Evolutionary conservation across 2,329 filamentous ascomycete species (phyloP).

Genomic region (Cladosporium phlei): DNA sequence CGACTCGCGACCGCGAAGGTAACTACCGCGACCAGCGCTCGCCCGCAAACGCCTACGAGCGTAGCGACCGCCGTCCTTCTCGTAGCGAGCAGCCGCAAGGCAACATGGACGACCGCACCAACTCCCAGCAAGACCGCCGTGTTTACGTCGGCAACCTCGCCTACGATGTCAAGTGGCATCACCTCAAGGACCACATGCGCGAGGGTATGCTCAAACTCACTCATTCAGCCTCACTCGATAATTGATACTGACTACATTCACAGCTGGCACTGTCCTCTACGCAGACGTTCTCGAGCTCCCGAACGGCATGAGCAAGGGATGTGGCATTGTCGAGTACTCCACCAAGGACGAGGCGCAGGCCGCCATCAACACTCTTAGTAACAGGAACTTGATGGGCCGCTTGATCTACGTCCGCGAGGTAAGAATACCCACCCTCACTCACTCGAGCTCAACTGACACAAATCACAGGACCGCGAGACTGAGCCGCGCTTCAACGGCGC

Average conservation of each 20-base stretch:
- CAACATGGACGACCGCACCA: conserved; percentile 72
- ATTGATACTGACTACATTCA: conserved; percentile 18
- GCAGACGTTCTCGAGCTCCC: conserved; percentile 99
- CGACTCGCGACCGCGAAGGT: conserved; percentile 33
- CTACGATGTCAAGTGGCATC: conserved; percentile 99
- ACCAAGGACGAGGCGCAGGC: conserved; percentile 98
- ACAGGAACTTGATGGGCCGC: conserved; percentile 97
- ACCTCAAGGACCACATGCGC: conserved; percentile 99
- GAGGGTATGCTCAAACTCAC: conserved; percentile 66
- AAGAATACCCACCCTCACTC: conserved; percentile 26
- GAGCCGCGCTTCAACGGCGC: conserved; percentile 91
- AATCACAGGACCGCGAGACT: conserved; percentile 80
- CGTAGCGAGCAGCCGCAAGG: conserved; percentile 54
- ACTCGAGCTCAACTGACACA: conserved; percentile 1
- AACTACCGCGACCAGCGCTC: conserved; percentile 47
- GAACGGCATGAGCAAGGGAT: conserved; percentile 98
- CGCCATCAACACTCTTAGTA: conserved; percentile 95
- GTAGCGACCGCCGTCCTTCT: conserved; percentile 42
- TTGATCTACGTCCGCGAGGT: conserved; percentile 98
- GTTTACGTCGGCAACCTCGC: conserved; percentile 99
- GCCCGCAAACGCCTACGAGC: conserved; percentile 68
- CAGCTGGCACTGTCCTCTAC: conserved; percentile 98
- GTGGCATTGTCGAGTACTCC: conserved; percentile 98
- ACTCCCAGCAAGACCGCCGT: conserved; percentile 95
- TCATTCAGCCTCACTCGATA: background rate